Percentiles rank a stretch among this genome's conserved stretches.
These are phyloP conservation scores for Lipomyces yarrowii DNA, from an alignment of 1,139 yeast genomes.

Conservation along the genomic window DNA sequence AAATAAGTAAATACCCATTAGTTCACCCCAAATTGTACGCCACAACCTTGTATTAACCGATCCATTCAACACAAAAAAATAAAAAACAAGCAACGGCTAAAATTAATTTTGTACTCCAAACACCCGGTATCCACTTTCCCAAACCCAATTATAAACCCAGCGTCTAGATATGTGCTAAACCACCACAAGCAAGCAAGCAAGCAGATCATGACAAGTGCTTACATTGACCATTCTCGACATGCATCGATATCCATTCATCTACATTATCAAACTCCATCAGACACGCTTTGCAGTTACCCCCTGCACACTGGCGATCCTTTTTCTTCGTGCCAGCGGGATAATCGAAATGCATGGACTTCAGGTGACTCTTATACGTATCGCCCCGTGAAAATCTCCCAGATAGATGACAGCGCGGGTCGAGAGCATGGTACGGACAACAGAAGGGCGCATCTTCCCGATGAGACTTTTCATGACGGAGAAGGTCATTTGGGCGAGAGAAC, in stretches of 20 bases:
- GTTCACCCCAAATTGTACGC: too few species aligned
- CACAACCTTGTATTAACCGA: too few species aligned
- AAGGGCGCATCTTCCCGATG: slow-evolving; percentile 52
- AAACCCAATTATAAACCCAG: too few species aligned
- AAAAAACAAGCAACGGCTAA: background rate
- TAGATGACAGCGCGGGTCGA: slow-evolving; percentile 58
- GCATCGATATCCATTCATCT: slow-evolving; percentile 76
- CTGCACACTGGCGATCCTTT: slow-evolving; percentile 65
- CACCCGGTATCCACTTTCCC: background rate
- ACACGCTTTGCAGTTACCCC: slow-evolving; percentile 80
- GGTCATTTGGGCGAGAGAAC: slow-evolving; percentile 85
- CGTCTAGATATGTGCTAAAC: background rate
- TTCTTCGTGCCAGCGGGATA: slow-evolving; percentile 88
- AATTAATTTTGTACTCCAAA: too few species aligned
- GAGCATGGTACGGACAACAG: slow-evolving; percentile 41
- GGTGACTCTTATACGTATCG: slow-evolving; percentile 88
- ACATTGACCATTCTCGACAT: slow-evolving; percentile 53
- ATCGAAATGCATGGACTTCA: slow-evolving; percentile 85
- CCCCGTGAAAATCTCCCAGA: slow-evolving; percentile 85
- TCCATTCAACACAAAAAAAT: too few species aligned
- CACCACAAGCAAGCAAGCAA: background rate
- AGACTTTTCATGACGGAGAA: slow-evolving; percentile 78
- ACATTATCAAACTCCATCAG: slow-evolving; percentile 64
- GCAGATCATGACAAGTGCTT: background rate
- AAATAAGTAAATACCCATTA: too few species aligned